Evolutionary conservation across 2,329 filamentous ascomycete species (phyloP).

Genomic region (Beauveria rudraprayagi): DNA sequence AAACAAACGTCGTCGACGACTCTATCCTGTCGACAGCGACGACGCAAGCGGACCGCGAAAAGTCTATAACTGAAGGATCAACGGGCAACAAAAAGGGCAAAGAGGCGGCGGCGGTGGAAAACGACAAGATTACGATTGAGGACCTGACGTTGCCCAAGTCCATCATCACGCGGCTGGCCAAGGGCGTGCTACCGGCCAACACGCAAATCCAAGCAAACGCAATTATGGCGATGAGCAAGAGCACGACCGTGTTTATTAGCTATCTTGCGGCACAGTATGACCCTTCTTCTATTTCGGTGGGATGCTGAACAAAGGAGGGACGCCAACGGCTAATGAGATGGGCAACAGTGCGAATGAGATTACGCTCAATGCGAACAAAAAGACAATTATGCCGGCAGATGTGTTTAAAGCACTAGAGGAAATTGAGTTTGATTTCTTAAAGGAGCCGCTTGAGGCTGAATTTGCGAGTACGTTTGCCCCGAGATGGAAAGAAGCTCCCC

Average conservation of each 20-base stretch:
- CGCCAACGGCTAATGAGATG: background rate
- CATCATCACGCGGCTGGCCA: slow-evolving; percentile 71
- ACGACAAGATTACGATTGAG: slow-evolving; percentile 28
- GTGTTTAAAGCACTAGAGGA: slow-evolving; percentile 72
- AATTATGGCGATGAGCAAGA: slow-evolving; percentile 69
- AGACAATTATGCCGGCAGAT: slow-evolving; percentile 69
- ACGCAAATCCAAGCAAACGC: slow-evolving; percentile 81
- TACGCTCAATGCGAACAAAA: slow-evolving; percentile 59
- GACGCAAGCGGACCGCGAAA: slow-evolving; percentile 37
- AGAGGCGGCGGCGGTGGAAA: slow-evolving; percentile 14
- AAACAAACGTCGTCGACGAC: background rate
- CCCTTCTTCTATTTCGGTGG: background rate
- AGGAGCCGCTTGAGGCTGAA: slow-evolving; percentile 61
- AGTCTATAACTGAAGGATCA: slow-evolving; percentile 18
- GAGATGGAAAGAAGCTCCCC: too few species aligned
- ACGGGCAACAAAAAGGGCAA: slow-evolving; percentile 25
- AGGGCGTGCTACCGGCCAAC: slow-evolving; percentile 70
- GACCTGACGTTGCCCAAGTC: slow-evolving; percentile 73
- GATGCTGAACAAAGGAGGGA: too few species aligned
- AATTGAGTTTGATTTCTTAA: slow-evolving; percentile 67
- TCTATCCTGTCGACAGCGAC: background rate
- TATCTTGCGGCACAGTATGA: slow-evolving; percentile 68
- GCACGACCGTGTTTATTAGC: slow-evolving; percentile 76
- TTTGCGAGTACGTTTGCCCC: slow-evolving; percentile 53
- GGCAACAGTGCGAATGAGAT: slow-evolving; percentile 60